These are phyloP conservation scores for Cryphonectria nitschkei DNA, from an alignment of 2,329 filamentous ascomycete genomes.

Conservation along the genomic window DNA sequence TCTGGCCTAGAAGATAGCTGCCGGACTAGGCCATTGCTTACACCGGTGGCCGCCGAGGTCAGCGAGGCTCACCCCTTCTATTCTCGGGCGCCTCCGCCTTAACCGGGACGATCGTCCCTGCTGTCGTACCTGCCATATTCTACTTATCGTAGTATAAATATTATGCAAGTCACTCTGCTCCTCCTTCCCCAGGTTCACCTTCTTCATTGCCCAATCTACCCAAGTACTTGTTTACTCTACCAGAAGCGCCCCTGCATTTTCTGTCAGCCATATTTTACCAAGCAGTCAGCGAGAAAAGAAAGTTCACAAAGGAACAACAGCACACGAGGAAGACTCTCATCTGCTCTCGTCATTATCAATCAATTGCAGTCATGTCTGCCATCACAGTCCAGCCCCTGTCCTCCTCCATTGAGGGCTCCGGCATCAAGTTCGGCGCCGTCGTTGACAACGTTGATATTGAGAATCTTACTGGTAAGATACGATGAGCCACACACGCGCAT, in stretches of 20 bases:
- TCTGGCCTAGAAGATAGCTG: conserved; percentile 9
- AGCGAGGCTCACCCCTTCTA: neutral
- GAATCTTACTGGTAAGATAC: conserved; percentile 60
- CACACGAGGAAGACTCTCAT: too few species aligned
- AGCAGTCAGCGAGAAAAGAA: neutral
- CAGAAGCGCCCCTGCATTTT: too few species aligned
- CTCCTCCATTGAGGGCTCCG: conserved; percentile 41
- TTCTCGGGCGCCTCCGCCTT: conserved; percentile 6
- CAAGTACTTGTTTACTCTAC: neutral
- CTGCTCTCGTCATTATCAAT: neutral
- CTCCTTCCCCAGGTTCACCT: neutral
- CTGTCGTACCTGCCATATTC: neutral
- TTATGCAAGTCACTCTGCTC: neutral
- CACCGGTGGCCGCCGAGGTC: conserved; percentile 17
- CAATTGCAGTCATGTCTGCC: conserved; percentile 25
- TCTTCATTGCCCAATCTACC: neutral
- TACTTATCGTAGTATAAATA: neutral
- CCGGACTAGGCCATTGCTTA: conserved; percentile 13
- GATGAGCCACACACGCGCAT: conserved; percentile 28
- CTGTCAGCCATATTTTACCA: neutral
- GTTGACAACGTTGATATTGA: conserved; percentile 64
- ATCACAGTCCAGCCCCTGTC: conserved; percentile 44
- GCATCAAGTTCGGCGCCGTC: conserved; percentile 63
- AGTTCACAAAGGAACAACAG: neutral
- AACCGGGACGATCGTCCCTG: neutral